Base-by-base conservation (phyloP, 177 flowering plant species). In the Vitis hybrid region DNA sequence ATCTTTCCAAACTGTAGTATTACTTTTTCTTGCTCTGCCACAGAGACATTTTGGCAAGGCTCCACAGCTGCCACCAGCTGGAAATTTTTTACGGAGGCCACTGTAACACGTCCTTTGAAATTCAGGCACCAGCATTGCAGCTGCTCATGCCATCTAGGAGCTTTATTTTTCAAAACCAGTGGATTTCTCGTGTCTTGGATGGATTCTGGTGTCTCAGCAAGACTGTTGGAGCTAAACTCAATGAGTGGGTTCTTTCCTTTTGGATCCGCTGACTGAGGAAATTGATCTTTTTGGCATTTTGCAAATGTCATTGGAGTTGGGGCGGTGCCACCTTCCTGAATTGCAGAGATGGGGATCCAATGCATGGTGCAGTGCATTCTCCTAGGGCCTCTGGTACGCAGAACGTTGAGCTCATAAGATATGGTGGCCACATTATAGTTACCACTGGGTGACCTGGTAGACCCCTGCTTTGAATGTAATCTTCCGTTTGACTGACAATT, bases 41-140 rank as follows among this genome's bases (percentile, higher is more conserved):
- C 68, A 2, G 91, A 72, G 59, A 86, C 71, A 67, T 89, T 80
- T 64, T 80, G 85, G 57, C 79, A 67, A 49, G 87, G 81, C 50
- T 89, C 90, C 54, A 79, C 88, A 59, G 90, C 80, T 59, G 94
- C 96, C 63, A 89, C 97, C n/a, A 94, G 90, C 88, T 92, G 98
- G 77, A 94, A 94, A 68, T 94, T 94, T 87, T 94, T 94, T 15
- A 94, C 97, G 1, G 98, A 94, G 3, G 98, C 98, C 64, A 94
- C 98, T 2, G 98, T 94, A n/a, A 92, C 97, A 55, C 97, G 89
- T 2, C 98, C 98, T 80, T 85, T 87, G 80, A 94, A 94, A 75
- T 94, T 94, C 38, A 94, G 81, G 80, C 98, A 94, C 97, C 98
- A 94, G 70, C 97, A 94, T 65, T 94, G 98, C 70, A 94, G 78